A percentile compares a stretch with the other conserved stretches of the same genome.
These are phyloP conservation scores for Pichia cephalocereana DNA, from an alignment of 805 yeast genomes.

Conservation along the genomic window DNA sequence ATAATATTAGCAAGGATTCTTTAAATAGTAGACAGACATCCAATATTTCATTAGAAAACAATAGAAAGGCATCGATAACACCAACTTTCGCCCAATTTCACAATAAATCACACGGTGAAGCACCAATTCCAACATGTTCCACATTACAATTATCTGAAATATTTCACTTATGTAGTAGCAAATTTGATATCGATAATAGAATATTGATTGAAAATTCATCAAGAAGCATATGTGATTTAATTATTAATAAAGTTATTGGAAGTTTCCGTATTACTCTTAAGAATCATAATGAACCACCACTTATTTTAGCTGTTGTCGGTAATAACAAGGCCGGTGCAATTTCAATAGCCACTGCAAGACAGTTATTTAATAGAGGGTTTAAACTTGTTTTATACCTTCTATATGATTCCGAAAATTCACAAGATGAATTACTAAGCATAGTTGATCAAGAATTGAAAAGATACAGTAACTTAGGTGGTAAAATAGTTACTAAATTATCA, in stretches of 20 bases:
- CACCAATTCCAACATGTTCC: constrained; percentile 49
- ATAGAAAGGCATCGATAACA: constrained; percentile 2
- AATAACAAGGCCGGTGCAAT: constrained; percentile 66
- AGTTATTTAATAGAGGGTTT: constrained; percentile 63
- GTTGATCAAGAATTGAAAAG: constrained; percentile 44
- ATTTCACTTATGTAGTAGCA: constrained; percentile 49
- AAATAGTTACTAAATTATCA: constrained; percentile 32
- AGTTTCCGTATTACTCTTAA: constrained; percentile 47
- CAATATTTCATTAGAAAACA: background rate
- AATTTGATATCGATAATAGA: constrained; percentile 38
- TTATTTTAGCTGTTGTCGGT: constrained; percentile 64
- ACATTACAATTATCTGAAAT: constrained; percentile 75
- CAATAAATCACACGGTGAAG: constrained; percentile 15
- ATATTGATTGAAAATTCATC: constrained; percentile 59
- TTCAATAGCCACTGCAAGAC: constrained; percentile 73
- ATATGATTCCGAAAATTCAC: constrained; percentile 30
- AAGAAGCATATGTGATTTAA: constrained; percentile 50
- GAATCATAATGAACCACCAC: constrained; percentile 76
- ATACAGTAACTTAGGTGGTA: constrained; percentile 62
- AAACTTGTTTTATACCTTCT: constrained; percentile 48
- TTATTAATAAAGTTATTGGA: constrained; percentile 62
- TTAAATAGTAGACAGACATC: constrained; percentile 1
- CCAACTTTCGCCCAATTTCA: constrained; percentile 11
- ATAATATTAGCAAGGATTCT: background rate
- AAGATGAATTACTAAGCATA: constrained; percentile 24